Evolutionary conservation across 2,329 filamentous ascomycete species (phyloP), one percentile per base, ranked within the genome.

Genomic region (Davidsoniella australis): DNA sequence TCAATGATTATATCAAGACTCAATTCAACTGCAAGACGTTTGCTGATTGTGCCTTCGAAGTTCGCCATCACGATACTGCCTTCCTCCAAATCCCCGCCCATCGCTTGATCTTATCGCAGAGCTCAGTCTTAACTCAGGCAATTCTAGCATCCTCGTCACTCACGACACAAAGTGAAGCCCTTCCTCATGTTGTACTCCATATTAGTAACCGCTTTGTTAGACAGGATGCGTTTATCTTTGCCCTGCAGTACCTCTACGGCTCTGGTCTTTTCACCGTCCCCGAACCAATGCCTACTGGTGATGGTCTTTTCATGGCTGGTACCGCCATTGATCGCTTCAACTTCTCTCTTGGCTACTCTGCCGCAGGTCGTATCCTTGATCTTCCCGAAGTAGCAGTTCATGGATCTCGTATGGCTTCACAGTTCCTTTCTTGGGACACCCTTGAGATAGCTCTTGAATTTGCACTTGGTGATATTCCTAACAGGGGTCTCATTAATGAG

Each of bases 271-370:
- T 75, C 33, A 58, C 57, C 5, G 58, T 63, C 1, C 62, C 60
- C 1, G 59, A 60, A 1, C 60, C 59, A 23, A 58, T 56, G 23
- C 55, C 54, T 33, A 55, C 55, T 7, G 46, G 56, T 20, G 58
- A 63, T 18, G 59, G 63, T 2, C 56, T 65, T 26, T 58, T 60
- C 0, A 57, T 67, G 57, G 62, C 66, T 48, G 63, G 68, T 18
- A 61, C 65, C 45, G 55, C 62, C 41, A 56, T 58, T 18, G 68
- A 71, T 6, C 68, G 66, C 17, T 68, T 76, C 51, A 64, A 69
- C 29, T 73, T 75, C 54, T 72, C 71, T n/a, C 62, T 85, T 17
- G 75, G 76, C 20, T 82, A 82, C 57, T 72, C 78, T 42, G 76
- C 78, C 23, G 73, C 77, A 4, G 80, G 78, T 0, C 66, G 73